phyloP scores from a whole-genome alignment of 345 rosid genomes.

The Physaria fendleri region DNA sequence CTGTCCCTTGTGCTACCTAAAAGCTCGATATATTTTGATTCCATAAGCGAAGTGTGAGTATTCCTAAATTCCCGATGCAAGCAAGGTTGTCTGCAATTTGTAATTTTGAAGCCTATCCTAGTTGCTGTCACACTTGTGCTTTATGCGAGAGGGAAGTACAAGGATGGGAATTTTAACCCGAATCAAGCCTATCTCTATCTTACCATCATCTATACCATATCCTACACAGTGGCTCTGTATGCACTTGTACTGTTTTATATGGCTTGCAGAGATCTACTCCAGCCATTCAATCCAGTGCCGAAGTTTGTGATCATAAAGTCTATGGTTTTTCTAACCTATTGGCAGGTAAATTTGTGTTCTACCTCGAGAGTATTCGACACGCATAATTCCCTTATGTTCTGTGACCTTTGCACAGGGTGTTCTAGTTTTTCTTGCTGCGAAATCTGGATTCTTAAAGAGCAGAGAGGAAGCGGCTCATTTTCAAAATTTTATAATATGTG shows the following conservation, averaged over 20 bases:
- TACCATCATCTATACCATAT: conserved; percentile 87
- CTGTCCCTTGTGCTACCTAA: conserved; percentile 66
- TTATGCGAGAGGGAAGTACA: conserved; percentile 89
- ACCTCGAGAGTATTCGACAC: neutral
- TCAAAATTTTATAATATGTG: conserved; percentile 85
- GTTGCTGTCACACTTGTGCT: conserved; percentile 82
- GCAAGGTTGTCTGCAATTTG: conserved; percentile 99
- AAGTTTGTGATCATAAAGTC: conserved; percentile 94
- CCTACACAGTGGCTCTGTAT: conserved; percentile 91
- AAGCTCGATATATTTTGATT: conserved; percentile 85
- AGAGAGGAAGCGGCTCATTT: conserved; percentile 81
- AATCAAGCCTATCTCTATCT: conserved; percentile 87
- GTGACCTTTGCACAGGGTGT: conserved; percentile 59
- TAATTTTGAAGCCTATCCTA: conserved; percentile 84
- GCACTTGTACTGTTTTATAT: conserved; percentile 86
- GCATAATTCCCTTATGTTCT: neutral
- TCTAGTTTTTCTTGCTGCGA: conserved; percentile 95
- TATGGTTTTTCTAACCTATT: conserved; percentile 91
- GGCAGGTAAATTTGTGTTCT: conserved; percentile 67
- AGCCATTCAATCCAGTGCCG: conserved; percentile 98
- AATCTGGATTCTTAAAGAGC: conserved; percentile 66
- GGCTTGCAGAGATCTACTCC: conserved; percentile 99
- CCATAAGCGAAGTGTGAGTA: conserved; percentile 94
- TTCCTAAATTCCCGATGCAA: conserved; percentile 63
- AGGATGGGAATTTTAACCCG: conserved; percentile 95